A percentile compares a stretch with the other conserved stretches of the same genome.
phyloP scores from a whole-genome alignment of 257 asterid species.

The Asclepias syriaca region DNA sequence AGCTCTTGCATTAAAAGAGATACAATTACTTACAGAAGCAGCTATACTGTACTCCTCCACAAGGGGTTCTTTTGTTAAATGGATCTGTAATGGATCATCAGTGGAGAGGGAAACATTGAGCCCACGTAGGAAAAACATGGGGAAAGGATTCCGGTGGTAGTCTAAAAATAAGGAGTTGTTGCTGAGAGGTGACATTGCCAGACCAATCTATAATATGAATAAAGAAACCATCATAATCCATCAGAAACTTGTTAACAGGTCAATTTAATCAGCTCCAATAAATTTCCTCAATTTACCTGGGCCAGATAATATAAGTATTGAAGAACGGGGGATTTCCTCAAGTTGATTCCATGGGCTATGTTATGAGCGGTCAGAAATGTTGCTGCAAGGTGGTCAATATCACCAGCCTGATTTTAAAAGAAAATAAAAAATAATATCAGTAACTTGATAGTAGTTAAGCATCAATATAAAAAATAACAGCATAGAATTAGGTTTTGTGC shows the following conservation, averaged over 20 bases:
- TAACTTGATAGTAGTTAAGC: constrained; percentile 4
- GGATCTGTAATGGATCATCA: constrained; percentile 95
- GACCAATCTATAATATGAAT: constrained; percentile 68
- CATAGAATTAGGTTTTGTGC: constrained; percentile 3
- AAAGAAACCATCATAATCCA: constrained; percentile 14
- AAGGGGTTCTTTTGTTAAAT: constrained; percentile 93
- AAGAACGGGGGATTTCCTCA: constrained; percentile 90
- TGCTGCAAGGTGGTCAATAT: constrained; percentile 94
- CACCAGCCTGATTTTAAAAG: constrained; percentile 68
- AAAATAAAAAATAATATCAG: constrained; percentile 5
- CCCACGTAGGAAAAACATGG: constrained; percentile 87
- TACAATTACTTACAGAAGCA: constrained; percentile 65
- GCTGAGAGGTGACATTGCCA: constrained; percentile 99
- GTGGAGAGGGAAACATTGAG: constrained; percentile 95
- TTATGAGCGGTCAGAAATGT: constrained; percentile 83
- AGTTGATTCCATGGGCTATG: constrained; percentile 93
- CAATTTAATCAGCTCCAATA: constrained; percentile 4
- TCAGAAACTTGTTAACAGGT: constrained; percentile 13
- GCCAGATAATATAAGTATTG: constrained; percentile 89
- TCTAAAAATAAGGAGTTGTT: constrained; percentile 92
- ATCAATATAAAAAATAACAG: neutral
- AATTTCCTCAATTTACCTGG: constrained; percentile 53
- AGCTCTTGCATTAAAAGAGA: neutral
- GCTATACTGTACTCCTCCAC: constrained; percentile 99
- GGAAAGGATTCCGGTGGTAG: constrained; percentile 96